These are phyloP conservation scores for Solanum gracilifrons DNA, from an alignment of 257 asterid genomes.

Conservation along the genomic window DNA sequence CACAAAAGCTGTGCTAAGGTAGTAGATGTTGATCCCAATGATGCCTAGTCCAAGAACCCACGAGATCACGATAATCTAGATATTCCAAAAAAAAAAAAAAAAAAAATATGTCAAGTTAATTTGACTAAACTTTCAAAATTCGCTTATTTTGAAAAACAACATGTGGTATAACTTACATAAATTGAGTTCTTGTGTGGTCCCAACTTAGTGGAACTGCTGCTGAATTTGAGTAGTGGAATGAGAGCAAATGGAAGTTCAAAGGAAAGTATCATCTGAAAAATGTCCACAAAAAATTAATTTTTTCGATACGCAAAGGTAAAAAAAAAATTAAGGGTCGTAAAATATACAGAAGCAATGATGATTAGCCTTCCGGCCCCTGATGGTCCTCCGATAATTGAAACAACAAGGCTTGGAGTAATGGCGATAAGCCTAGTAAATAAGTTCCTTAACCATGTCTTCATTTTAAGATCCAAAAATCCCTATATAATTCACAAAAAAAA, in stretches of 20 bases:
- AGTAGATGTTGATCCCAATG: constrained; percentile 80
- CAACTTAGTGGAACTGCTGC: constrained; percentile 63
- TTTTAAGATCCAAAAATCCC: constrained; percentile 83
- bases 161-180: constrained; percentile 33
- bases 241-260: constrained; percentile 87
- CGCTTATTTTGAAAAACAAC: neutral
- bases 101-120: no score
- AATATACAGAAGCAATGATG: constrained; percentile 84
- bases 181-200: constrained; percentile 90
- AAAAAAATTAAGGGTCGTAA: neutral
- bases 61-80: constrained; percentile 61
- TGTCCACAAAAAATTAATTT: neutral
- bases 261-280: constrained; percentile 73
- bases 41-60: constrained; percentile 79
- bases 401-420: constrained; percentile 75
- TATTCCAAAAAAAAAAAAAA: neutral
- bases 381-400: constrained; percentile 77
- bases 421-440: constrained; percentile 76
- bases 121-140: neutral
- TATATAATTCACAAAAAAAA: neutral
- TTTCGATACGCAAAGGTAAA: neutral
- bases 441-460: constrained; percentile 68
- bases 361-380: constrained; percentile 78
- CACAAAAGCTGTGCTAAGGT: constrained; percentile 51
- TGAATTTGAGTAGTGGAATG: constrained; percentile 70